phyloP scores from a whole-genome alignment of 1,284 basidiomycete species.

The Leucoagaricus sp. region DNA sequence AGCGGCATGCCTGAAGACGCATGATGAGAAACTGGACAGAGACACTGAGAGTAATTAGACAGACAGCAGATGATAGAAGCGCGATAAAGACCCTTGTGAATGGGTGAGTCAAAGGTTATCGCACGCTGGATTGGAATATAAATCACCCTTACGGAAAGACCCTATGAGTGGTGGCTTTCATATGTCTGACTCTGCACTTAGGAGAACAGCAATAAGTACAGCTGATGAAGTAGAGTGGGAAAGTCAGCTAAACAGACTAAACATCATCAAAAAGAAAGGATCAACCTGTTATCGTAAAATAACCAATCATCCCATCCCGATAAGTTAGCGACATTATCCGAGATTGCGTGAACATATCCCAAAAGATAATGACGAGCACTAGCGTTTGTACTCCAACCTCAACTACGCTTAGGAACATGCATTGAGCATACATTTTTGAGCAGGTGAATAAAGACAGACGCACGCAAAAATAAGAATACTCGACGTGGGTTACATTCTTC shows the following conservation, averaged over 20 bases:
- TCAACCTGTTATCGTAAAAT: not conserved
- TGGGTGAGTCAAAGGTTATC: not conserved
- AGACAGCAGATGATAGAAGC: not conserved
- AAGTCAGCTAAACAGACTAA: not conserved
- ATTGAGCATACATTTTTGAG: too few species aligned
- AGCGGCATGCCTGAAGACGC: slow-evolving; percentile 17
- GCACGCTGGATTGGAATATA: not conserved
- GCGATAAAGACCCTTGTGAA: not conserved
- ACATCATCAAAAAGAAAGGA: not conserved
- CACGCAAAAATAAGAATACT: not conserved
- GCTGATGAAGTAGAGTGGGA: slow-evolving; percentile 3
- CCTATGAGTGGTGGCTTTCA: slow-evolving; percentile 18
- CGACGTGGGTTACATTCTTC: slow-evolving; percentile 13
- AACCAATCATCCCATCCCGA: slow-evolving; percentile 18
- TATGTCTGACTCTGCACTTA: slow-evolving; percentile 18
- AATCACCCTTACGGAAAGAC: slow-evolving; percentile 19
- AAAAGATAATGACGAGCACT: slow-evolving; percentile 19
- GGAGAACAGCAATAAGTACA: slow-evolving; percentile 16
- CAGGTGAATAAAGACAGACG: not conserved
- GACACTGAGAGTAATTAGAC: too few species aligned
- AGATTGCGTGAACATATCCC: slow-evolving; percentile 18
- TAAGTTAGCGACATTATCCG: slow-evolving; percentile 20
- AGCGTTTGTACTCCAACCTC: slow-evolving; percentile 19
- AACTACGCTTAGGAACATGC: slow-evolving; percentile 14
- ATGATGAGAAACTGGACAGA: not conserved